Base-by-base conservation (phyloP, 139 green algal species). In the Coelastrella sp. region DNA sequence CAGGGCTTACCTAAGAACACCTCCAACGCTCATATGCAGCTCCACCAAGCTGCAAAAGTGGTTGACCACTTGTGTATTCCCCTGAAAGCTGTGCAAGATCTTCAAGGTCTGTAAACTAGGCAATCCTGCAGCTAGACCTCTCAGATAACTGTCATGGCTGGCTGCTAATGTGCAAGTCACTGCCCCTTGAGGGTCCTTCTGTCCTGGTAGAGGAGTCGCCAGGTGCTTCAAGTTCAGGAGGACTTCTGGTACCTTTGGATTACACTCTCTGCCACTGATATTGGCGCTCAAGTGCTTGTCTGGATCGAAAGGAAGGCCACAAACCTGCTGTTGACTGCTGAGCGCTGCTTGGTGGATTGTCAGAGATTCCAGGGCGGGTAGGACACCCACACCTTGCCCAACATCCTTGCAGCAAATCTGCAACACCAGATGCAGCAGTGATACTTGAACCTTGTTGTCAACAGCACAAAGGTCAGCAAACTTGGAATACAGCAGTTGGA, bases 131-230 rank as follows among this genome's bases (percentile, higher is more conserved):
- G 78, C 82, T 12, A 87, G 17, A 6, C 14, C 65, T n/a, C 27
- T 63, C 63, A 87, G 17, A n/a, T 87, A 87, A 14, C 25, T 56
- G 49, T 63, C 35, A 7, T 87, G 82, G 82, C 82, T 87, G n/a
- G 63, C 63, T 78, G 65, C 15, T 8, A 79, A 17, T 12, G 14
- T 87, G 35, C 82, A 87, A 7, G 27, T 6, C 25, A 87, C 82
- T 11, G 22, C 15, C 27, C 82, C 82, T 49, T 17, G 4, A 5
- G 10, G 15, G 19, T 35, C 4, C 7, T 63, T 65, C 17, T 87
- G 82, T n/a, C 82, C 82, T 4, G 82, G 82, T 6, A 87, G 63
- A 10, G 82, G 82, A 7, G 82, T 87, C 3, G 7, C 15, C 27
- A 87, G 65, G 27, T 87, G 82, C 7, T 35, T 61, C 14, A 87